These are phyloP conservation scores for Didymella segeticola DNA, from an alignment of 2,329 filamentous ascomycete species.

Conservation along the genomic window DNA sequence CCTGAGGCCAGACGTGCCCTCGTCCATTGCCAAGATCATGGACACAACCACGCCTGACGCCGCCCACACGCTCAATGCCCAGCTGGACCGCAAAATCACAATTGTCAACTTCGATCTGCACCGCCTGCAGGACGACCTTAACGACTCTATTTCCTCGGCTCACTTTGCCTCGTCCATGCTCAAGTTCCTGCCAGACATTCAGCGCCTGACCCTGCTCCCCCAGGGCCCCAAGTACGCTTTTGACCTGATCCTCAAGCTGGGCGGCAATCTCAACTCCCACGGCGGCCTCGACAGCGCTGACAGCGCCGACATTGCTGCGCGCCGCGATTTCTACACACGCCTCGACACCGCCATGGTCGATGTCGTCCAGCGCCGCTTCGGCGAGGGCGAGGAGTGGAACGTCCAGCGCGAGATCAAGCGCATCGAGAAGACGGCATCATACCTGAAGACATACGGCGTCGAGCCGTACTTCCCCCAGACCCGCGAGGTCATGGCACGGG, in stretches of 20 bases:
- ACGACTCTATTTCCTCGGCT: constrained; percentile 60
- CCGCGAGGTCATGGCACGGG: constrained; percentile 57
- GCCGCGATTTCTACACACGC: constrained; percentile 57
- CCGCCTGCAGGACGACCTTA: constrained; percentile 62
- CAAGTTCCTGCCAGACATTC: constrained; percentile 62
- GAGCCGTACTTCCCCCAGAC: constrained; percentile 62
- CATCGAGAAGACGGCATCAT: constrained; percentile 62
- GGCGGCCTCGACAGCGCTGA: constrained; percentile 59
- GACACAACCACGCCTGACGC: constrained; percentile 57
- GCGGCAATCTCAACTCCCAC: constrained; percentile 63
- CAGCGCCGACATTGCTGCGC: constrained; percentile 55
- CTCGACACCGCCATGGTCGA: constrained; percentile 61
- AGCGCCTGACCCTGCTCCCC: constrained; percentile 57
- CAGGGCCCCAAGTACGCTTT: constrained; percentile 58
- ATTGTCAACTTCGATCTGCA: constrained; percentile 65
- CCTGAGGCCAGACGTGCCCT: constrained; percentile 60
- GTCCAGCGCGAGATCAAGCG: constrained; percentile 61
- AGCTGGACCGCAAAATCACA: constrained; percentile 64
- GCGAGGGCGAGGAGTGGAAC: constrained; percentile 60
- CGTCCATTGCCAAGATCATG: constrained; percentile 61
- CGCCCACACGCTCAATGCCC: constrained; percentile 60
- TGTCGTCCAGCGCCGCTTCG: constrained; percentile 59
- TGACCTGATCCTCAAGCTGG: constrained; percentile 62
- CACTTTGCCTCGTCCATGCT: constrained; percentile 62
- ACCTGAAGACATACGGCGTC: constrained; percentile 59